Conservation (phyloP, 345 rosid genomes). For the Citrus reticulata region DNA sequence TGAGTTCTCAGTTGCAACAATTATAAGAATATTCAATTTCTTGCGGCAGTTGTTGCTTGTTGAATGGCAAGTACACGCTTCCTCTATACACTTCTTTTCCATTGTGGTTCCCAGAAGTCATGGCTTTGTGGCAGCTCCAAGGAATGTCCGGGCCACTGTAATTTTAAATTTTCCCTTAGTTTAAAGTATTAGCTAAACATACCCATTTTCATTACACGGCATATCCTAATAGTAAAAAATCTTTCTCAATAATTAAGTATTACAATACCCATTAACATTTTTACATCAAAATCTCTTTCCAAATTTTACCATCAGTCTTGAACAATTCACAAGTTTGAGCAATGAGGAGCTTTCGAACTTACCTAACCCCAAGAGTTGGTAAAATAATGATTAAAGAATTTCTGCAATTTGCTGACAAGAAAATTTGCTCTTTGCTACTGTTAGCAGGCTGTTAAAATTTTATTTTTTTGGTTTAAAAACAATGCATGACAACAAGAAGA, state of each 20-base stretch:
- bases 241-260: not conserved
- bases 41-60: not conserved
- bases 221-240: not conserved
- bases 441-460: too few species aligned
- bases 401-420: not conserved
- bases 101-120: not conserved
- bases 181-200: not conserved
- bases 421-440: too few species aligned
- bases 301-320: slow-evolving; percentile 5
- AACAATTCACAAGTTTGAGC: not conserved
- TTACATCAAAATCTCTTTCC: slow-evolving; percentile 16
- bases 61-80: not conserved
- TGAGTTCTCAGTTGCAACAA: too few species aligned
- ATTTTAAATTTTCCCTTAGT: not conserved
- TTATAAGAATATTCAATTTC: too few species aligned
- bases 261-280: not conserved
- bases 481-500: not conserved
- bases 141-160: too few species aligned
- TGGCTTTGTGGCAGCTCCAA: not conserved
- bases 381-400: not conserved
- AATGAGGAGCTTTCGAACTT: not conserved
- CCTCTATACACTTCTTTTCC: not conserved
- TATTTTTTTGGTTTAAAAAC: not conserved
- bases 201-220: not conserved
- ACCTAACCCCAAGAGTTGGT: not conserved